phyloP scores from a whole-genome alignment of 2,329 filamentous ascomycete species.

The Cercospora janseana region DNA sequence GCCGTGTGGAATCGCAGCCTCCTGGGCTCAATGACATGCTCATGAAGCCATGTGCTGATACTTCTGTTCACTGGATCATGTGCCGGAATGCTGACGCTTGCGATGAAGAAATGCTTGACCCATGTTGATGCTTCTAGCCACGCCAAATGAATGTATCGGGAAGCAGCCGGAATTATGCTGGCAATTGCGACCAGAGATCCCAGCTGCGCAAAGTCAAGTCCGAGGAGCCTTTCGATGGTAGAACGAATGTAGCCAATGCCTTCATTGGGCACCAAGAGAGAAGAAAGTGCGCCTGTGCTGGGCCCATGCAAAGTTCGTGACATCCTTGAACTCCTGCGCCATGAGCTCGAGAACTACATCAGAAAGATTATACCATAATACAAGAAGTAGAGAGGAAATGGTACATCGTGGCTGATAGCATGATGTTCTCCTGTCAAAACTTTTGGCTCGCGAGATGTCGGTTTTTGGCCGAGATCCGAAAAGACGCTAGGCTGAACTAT shows the following conservation, averaged over 20 bases:
- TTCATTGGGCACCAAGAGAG: slow-evolving; percentile 14
- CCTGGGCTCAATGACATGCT: slow-evolving; percentile 26
- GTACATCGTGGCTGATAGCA: slow-evolving; percentile 6
- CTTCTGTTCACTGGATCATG: slow-evolving; percentile 29
- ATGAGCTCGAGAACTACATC: slow-evolving; percentile 12
- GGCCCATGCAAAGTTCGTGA: slow-evolving; percentile 23
- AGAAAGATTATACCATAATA: slow-evolving; percentile 2
- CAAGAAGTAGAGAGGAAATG: slow-evolving; percentile 2
- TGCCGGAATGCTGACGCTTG: slow-evolving; percentile 27
- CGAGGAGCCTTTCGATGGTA: slow-evolving; percentile 18
- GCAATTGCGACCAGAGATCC: slow-evolving; percentile 28
- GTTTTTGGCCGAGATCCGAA: slow-evolving; percentile 4
- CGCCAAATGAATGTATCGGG: slow-evolving; percentile 19
- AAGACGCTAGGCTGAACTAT: slow-evolving; percentile 6
- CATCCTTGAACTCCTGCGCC: slow-evolving; percentile 16
- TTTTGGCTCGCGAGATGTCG: slow-evolving; percentile 6
- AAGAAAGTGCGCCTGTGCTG: slow-evolving; percentile 21
- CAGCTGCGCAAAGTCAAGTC: slow-evolving; percentile 29
- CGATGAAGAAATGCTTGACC: slow-evolving; percentile 29
- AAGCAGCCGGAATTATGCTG: slow-evolving; percentile 27
- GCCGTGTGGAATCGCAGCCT: slow-evolving; percentile 28
- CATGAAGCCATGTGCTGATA: slow-evolving; percentile 29
- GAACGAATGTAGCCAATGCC: slow-evolving; percentile 22
- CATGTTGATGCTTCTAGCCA: slow-evolving; percentile 25
- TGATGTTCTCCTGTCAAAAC: slow-evolving; percentile 15